Evolutionary conservation across 371 early-diverging fungal genomes (phyloP).

Genomic region (Mortierella sp.): DNA sequence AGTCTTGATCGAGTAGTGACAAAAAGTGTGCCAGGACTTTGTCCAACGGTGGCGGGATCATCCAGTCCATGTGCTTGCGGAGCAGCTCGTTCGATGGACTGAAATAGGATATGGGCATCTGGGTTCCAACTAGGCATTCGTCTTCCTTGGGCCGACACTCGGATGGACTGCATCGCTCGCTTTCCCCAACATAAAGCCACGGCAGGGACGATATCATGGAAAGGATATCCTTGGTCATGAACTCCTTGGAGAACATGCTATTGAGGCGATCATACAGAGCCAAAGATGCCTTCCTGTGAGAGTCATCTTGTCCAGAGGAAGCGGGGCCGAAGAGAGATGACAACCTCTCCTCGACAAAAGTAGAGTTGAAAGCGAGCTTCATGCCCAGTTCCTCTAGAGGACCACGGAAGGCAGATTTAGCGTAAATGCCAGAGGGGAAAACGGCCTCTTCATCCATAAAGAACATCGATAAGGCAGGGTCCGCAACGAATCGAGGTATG

Average conservation of each 20-base stretch:
- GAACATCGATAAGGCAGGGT: background rate
- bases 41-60: background rate
- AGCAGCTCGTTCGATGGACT: background rate
- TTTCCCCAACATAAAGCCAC: background rate
- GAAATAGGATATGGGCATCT: background rate
- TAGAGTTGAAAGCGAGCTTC: background rate
- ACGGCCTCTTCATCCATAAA: constrained; percentile 18
- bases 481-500: background rate
- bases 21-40: background rate
- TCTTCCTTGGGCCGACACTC: constrained; percentile 13
- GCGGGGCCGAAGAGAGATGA: background rate
- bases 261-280: background rate
- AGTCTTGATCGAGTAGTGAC: background rate
- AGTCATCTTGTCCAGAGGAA: background rate
- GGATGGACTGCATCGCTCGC: background rate
- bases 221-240: background rate
- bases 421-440: constrained; percentile 4
- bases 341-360: background rate
- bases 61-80: background rate
- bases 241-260: background rate
- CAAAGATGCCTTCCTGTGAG: background rate
- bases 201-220: background rate
- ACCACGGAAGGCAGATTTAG: background rate
- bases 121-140: background rate
- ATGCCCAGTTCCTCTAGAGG: constrained; percentile 1